Base-by-base conservation (phyloP, 495 filamentous ascomycete species). In the Hypomontagnella monticulosa region DNA sequence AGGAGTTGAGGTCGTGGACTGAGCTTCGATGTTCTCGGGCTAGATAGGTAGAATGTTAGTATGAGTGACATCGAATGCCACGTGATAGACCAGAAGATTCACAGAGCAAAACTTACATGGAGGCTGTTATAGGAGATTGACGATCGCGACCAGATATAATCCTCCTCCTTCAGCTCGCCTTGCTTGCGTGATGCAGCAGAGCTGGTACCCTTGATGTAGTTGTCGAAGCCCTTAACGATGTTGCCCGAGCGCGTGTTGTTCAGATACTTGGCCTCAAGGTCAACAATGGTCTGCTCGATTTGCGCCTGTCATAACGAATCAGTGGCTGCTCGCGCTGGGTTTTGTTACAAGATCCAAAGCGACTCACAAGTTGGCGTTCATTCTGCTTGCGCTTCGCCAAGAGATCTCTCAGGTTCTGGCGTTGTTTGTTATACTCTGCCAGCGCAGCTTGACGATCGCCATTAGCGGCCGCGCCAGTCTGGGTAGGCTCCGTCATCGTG, bases 221-320 rank as follows among this genome's bases (percentile, higher is more conserved):
- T 94, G 73, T 99, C 95, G 77, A 98, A 99, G 38, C 95, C 95
- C 63, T 88, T 91, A 78, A 99, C 93, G 72, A 99, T 98, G 80
- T 99, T 99, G 14, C 95, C 95, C 40, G 83, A 83, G 18, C 90
- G 90, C 12, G 92, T 96, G 65, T 93, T 92, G 76, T 96, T 93
- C 41, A 99, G 87, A 77, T 99, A 99, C 12, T 87, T 84, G 52
- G 89, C 86, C 75, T 99, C 95, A 70, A 89, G 87, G 57, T 89
- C 87, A 75, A 80, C 88, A 72, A 99, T 99, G 70, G 85, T 84
- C 47, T 97, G 92, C 81, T 98, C 95, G 40, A 73, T 52, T 11
- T 65, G 38, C 1, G 69, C 56, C 81, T 81, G 51, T 66, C 10
- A 40, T 27, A 27, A 9, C 2, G 6, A 30, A 56, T 46, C 33